phyloP scores from a whole-genome alignment of 106 monocot genomes.

The Alisma plantagoaquatica region DNA sequence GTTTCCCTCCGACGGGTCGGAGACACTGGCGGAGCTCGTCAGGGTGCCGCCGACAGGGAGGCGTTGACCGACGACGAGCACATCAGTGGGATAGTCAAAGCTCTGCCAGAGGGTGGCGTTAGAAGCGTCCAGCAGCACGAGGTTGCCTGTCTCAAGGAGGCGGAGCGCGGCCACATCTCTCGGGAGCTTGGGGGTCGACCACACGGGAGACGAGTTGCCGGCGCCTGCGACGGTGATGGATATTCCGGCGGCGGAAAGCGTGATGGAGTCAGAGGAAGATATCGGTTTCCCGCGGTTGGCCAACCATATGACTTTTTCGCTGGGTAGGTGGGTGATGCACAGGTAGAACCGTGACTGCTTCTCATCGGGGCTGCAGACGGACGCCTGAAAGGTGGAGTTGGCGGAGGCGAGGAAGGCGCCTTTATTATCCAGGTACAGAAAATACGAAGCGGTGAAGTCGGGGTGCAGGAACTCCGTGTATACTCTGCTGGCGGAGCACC shows the following conservation, averaged over 20 bases:
- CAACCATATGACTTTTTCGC: conserved; percentile 42
- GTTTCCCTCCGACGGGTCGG: conserved; percentile 22
- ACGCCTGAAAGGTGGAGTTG: conserved; percentile 23
- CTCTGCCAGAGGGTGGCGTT: conserved; percentile 79
- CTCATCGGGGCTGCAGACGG: conserved; percentile 12
- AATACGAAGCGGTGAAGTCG: conserved; percentile 40
- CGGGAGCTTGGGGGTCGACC: conserved; percentile 46
- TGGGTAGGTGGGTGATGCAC: conserved; percentile 24
- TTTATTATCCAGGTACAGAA: conserved; percentile 31
- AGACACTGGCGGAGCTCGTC: conserved; percentile 20
- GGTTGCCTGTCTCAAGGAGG: conserved; percentile 72
- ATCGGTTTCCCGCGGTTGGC: conserved; percentile 39
- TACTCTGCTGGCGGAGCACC: conserved; percentile 14
- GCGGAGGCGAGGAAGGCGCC: conserved; percentile 53
- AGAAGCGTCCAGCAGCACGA: conserved; percentile 38
- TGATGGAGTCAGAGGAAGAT: conserved; percentile 20
- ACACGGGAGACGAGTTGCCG: conserved; percentile 16
- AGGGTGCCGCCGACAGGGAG: conserved; percentile 32
- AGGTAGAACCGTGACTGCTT: conserved; percentile 36
- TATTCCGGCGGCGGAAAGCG: conserved; percentile 41
- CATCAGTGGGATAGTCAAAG: conserved; percentile 71
- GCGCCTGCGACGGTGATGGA: conserved; percentile 9
- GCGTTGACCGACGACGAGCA: conserved; percentile 45
- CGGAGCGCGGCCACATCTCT: conserved; percentile 28
- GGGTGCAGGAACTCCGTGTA: conserved; percentile 30